Conservation (phyloP, 345 rosid species). For the Arabidopsis arenosa region DNA sequence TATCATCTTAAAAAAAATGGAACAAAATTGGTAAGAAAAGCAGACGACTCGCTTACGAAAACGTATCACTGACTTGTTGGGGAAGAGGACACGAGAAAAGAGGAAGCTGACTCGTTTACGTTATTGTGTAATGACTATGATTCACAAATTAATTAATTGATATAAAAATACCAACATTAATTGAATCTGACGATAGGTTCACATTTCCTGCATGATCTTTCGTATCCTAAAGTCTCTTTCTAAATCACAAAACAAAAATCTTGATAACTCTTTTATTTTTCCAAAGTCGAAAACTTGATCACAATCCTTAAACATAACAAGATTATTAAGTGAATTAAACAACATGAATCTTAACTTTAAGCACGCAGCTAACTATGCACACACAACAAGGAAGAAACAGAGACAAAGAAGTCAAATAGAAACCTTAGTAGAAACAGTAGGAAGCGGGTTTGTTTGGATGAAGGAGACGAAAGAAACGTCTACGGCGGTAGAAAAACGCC, state of each 20-base stretch:
- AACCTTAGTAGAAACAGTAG: constrained; percentile 44
- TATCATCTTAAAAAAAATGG: neutral
- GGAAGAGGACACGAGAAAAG: constrained; percentile 33
- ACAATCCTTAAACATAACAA: neutral
- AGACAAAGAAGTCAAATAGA: neutral
- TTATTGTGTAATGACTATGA: constrained; percentile 26
- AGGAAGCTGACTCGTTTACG: constrained; percentile 42
- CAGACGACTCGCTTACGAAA: constrained; percentile 20
- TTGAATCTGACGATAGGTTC: constrained; percentile 12
- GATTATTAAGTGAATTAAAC: constrained; percentile 5
- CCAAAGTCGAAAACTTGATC: neutral
- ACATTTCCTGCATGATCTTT: constrained; percentile 40
- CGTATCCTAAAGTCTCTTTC: constrained; percentile 6
- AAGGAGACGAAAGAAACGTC: constrained; percentile 59
- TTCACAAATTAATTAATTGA: neutral
- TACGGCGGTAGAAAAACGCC: constrained; percentile 53
- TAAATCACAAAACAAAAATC: constrained; percentile 14
- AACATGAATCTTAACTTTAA: neutral
- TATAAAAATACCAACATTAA: neutral
- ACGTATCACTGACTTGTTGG: constrained; percentile 32
- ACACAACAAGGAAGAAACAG: neutral
- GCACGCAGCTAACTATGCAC: constrained; percentile 23
- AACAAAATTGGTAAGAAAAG: constrained; percentile 1
- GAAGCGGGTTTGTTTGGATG: constrained; percentile 40
- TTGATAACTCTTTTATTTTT: constrained; percentile 4